Evolutionary conservation across 2,329 filamentous ascomycete genomes (phyloP), one percentile per base, ranked within the genome.

Genomic region (Fusarium pseudonygamai): DNA sequence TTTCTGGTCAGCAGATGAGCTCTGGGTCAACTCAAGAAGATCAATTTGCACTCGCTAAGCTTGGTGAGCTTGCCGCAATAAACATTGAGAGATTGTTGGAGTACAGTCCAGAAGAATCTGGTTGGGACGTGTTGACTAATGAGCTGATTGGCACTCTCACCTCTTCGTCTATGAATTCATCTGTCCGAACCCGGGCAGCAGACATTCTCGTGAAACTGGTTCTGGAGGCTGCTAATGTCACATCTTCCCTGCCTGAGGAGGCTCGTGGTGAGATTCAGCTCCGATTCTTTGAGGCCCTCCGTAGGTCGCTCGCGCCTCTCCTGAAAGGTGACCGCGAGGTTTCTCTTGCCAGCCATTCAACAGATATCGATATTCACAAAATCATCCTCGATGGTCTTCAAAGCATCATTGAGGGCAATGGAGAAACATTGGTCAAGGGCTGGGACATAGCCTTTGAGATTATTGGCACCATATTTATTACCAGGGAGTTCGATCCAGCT

Each of bases 371-470:
- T 62, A 93, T 97, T 22, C 94, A 97, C 79, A 92, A 92, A 71
- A 90, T 93, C 60, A 87, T 93, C 30, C 87, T 97, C 4, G 94
- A 97, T 72, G 92, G 93, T 1, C 84, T 97, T 12, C 95, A 94
- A 80, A 91, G 87, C 62, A 90, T 98, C 26, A 87, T 99, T 5
- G 96, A 98, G 78, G 92, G 95, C 71, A 96, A 93, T 75, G 96
- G 96, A 14, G 95, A 99, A 79, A 91, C 90, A 1, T 87, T 98
- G 11, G 86, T 93, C 20, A 91, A 90, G 73, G 95, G 95, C 8
- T 99, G 96, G 96, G 89, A 93, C 53, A 88, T 94, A 55, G 91
- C 94, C 1, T 96, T 99, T 74, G 91, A 93, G 49, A 92, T 98
- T 69, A 93, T 98, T 71, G 90, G 91, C 72, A 95, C 91, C 77